Percentiles rank a stretch among this genome's conserved stretches.
phyloP scores from a whole-genome alignment of 1,139 yeast species.

The Pichia sp. region DNA sequence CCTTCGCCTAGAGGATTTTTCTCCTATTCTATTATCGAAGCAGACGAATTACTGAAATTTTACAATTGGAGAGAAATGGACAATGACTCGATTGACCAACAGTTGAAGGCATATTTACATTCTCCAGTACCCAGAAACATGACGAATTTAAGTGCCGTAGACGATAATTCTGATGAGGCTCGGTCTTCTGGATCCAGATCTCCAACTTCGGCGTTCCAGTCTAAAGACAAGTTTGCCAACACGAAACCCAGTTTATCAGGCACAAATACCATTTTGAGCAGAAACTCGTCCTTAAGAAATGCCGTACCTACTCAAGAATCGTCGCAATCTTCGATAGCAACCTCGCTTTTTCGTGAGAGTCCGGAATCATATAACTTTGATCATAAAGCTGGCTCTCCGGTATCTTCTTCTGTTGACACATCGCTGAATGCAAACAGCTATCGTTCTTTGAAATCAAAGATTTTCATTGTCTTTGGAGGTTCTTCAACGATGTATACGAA shows the following conservation, averaged over 20 bases:
- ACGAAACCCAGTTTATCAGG: not conserved
- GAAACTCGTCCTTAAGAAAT: not conserved
- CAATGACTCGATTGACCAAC: not conserved
- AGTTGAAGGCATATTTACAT: not conserved
- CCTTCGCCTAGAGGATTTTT: constrained; percentile 26
- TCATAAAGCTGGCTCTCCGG: not conserved
- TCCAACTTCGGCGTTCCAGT: not conserved
- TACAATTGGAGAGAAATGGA: constrained; percentile 3
- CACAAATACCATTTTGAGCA: not conserved
- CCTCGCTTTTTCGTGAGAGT: not conserved
- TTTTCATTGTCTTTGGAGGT: constrained; percentile 38
- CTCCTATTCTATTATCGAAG: constrained; percentile 13
- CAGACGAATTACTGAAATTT: constrained; percentile 2
- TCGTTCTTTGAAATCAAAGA: constrained; percentile 11
- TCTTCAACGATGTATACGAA: constrained; percentile 25
- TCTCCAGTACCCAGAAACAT: not conserved
- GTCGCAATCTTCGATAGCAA: not conserved
- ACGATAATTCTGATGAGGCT: too few species aligned
- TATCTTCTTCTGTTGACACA: not conserved
- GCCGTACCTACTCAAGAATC: not conserved
- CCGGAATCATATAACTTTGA: constrained; percentile 1
- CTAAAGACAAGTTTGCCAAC: not conserved
- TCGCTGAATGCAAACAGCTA: constrained; percentile 9
- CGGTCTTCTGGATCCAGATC: not conserved
- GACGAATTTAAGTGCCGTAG: not conserved